Evolutionary conservation across 345 rosid genomes (phyloP), one percentile per base, ranked within the genome.

Genomic region (Linum tenue): DNA sequence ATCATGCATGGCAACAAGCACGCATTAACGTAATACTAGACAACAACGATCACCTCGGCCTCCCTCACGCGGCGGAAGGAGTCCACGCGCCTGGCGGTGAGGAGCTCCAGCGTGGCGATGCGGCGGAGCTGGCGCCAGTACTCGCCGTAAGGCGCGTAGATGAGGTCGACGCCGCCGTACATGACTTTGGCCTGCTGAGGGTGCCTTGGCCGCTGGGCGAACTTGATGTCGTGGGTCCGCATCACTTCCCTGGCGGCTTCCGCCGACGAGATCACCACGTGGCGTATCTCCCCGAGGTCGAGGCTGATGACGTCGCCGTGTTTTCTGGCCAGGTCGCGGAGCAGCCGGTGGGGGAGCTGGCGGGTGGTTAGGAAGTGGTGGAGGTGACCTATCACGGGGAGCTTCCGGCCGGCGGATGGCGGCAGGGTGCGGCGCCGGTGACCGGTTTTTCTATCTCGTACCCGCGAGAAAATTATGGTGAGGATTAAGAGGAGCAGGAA

Each of bases 171-270:
- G 2, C n/a, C 37, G 4, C 60, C 62, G 17, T 67, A 67, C 15
- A 41, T 44, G 8, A 55, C 2, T 1, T 61, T n/a, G 0, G 36
- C 31, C 1, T 39, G 39, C 7, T 50, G 55, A 35, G 63, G 72
- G 42, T 61, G 38, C 41, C 3, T 2, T 5, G 66, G 72, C 40
- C 72, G 22, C 17, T 61, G 55, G 8, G 62, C 53, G 37, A 69
- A 69, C 14, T 10, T 12, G 9, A 69, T 39, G 16, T 69, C 72
- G 5, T 62, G 67, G 16, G 72, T 69, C 63, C 63, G 55, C 72
- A 69, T 69, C 2, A 69, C 62, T 39, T 69, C 55, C 63, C 41
- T 69, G 9, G 72, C 67, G 7, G 16, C 38, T 55, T 69, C 62
- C 4, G 67, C 62, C 57, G 72, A 62, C 31, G 72, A 62, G 14